Conservation (phyloP, 306 rosid species). For the Morella rubra region DNA sequence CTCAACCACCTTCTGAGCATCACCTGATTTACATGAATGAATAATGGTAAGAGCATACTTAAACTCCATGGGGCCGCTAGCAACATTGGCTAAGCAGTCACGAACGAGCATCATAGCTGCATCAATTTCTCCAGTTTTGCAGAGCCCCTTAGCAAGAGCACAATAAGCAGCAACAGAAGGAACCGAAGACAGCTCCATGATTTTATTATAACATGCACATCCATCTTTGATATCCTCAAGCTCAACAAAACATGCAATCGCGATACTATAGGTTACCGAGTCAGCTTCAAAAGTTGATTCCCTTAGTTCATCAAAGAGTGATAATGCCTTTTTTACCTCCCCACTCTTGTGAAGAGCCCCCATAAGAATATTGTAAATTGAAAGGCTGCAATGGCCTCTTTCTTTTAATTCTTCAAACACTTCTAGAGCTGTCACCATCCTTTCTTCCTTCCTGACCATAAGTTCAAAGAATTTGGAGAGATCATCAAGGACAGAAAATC, state of each 20-base stretch:
- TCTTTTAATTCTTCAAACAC: slow-evolving; percentile 49
- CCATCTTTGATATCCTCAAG: slow-evolving; percentile 58
- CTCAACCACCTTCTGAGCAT: slow-evolving; percentile 55
- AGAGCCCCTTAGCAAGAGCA: slow-evolving; percentile 65
- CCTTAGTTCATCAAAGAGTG: slow-evolving; percentile 60
- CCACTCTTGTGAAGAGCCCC: slow-evolving; percentile 56
- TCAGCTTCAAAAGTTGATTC: slow-evolving; percentile 43
- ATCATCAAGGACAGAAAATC: slow-evolving; percentile 46
- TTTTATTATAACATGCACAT: slow-evolving; percentile 64
- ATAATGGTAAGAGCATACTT: slow-evolving; percentile 68
- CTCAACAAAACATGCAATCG: slow-evolving; percentile 55
- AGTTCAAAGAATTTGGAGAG: slow-evolving; percentile 52
- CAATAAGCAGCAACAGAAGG: slow-evolving; percentile 68
- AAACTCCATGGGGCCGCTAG: slow-evolving; percentile 67
- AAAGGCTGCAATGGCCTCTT: slow-evolving; percentile 47
- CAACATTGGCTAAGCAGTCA: slow-evolving; percentile 64
- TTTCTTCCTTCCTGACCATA: slow-evolving; percentile 48
- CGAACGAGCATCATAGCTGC: slow-evolving; percentile 73
- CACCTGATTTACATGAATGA: slow-evolving; percentile 55
- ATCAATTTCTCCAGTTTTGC: slow-evolving; percentile 70
- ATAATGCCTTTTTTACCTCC: slow-evolving; percentile 49
- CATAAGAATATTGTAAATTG: slow-evolving; percentile 58
- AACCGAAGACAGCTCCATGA: slow-evolving; percentile 64
- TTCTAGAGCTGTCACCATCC: slow-evolving; percentile 45
- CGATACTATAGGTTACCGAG: slow-evolving; percentile 47